Conservation (phyloP, 345 rosid species). For the Eucalyptus regnans region DNA sequence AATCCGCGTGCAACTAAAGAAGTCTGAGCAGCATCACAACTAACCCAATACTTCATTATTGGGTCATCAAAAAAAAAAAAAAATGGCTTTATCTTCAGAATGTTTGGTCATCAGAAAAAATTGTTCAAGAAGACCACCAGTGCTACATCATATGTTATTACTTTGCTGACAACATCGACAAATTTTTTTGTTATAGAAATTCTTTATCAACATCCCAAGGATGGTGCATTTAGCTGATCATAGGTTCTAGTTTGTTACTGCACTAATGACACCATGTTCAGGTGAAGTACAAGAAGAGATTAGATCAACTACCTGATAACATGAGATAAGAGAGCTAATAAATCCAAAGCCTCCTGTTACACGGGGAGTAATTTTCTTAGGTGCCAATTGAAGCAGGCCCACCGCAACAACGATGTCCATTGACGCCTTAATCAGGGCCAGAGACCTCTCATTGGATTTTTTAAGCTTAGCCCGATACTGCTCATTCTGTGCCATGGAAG, state of each 20-base stretch:
- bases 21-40: neutral
- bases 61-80: neutral
- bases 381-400: constrained; percentile 84
- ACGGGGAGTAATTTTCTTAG: constrained; percentile 77
- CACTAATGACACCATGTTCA: neutral
- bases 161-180: neutral
- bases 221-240: neutral
- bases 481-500: constrained; percentile 41
- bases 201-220: neutral
- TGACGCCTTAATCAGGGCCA: constrained; percentile 68
- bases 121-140: neutral
- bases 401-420: constrained; percentile 77
- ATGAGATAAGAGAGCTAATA: constrained; percentile 72
- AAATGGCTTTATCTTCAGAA: neutral
- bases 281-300: neutral
- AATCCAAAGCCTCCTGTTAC: constrained; percentile 87
- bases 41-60: neutral
- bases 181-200: neutral
- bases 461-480: constrained; percentile 64
- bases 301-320: constrained; percentile 66
- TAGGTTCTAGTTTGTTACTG: neutral
- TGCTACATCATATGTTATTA: neutral
- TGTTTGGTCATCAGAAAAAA: neutral
- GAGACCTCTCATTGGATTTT: constrained; percentile 70
- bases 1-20: neutral